Conservation (phyloP, 1,284 basidiomycete genomes). For the Rhodotorula sp. region DNA sequence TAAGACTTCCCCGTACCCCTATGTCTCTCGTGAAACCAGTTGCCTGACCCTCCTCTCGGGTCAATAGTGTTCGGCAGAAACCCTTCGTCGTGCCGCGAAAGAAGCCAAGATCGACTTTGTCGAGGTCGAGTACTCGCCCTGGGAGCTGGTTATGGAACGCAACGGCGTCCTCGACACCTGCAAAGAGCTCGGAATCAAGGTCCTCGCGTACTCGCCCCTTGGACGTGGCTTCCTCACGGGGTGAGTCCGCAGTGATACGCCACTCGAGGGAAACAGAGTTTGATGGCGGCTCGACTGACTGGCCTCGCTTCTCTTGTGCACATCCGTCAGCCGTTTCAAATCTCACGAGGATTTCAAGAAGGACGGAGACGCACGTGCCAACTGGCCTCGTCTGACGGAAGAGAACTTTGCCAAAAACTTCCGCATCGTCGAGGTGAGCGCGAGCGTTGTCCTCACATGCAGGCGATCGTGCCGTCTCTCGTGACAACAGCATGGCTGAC, state of each 20-base stretch:
- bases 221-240: slow-evolving; percentile 62
- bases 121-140: slow-evolving; percentile 55
- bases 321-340: slow-evolving; percentile 52
- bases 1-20: slow-evolving; percentile 25
- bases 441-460: not conserved
- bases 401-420: slow-evolving; percentile 61
- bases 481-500: not conserved
- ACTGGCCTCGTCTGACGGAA: slow-evolving; percentile 40
- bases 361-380: slow-evolving; percentile 54
- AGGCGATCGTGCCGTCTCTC: too few relatives aligned
- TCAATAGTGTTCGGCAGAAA: slow-evolving; percentile 52
- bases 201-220: slow-evolving; percentile 64
- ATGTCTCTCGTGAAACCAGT: too few relatives aligned
- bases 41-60: not conserved
- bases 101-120: slow-evolving; percentile 32
- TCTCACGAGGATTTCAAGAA: slow-evolving; percentile 55
- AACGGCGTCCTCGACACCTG: slow-evolving; percentile 49
- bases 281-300: not conserved
- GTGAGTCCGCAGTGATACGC: not conserved
- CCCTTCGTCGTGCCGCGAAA: slow-evolving; percentile 61
- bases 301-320: not conserved
- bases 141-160: slow-evolving; percentile 52
- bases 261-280: not conserved
- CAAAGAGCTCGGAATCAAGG: slow-evolving; percentile 51
- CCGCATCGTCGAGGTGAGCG: slow-evolving; percentile 39